Percentiles rank a stretch among this genome's conserved stretches.
Conservation (phyloP, 1,139 yeast species). For the Nakaseomyces kungkrabaensis region DNA sequence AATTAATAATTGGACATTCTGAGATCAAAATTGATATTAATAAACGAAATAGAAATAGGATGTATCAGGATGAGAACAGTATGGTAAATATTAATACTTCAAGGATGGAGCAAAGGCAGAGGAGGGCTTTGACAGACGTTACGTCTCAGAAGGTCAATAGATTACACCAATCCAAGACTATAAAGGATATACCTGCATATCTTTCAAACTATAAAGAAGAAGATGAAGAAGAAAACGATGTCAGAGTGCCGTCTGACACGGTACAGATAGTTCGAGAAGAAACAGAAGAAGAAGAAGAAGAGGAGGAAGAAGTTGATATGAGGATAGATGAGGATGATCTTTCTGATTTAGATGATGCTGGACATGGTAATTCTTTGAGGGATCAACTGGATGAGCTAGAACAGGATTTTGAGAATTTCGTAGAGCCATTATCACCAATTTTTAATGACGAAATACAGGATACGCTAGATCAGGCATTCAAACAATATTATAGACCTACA, state of each 20-base stretch:
- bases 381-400: conserved; percentile 2
- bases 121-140: conserved; percentile 20
- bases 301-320: conserved; percentile 23
- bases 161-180: conserved; percentile 3
- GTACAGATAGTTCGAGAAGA: conserved; percentile 3
- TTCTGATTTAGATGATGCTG: not conserved
- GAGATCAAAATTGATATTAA: not conserved
- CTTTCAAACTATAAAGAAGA: conserved; percentile 4
- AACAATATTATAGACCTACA: conserved; percentile 37
- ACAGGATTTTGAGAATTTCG: conserved; percentile 26
- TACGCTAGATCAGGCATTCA: conserved; percentile 38
- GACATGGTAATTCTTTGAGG: not conserved
- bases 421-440: conserved; percentile 24
- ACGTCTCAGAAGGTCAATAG: conserved; percentile 17
- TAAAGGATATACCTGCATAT: conserved; percentile 3
- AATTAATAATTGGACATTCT: too few relatives aligned
- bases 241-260: not conserved
- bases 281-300: conserved; percentile 11
- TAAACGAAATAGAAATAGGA: not conserved
- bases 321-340: not conserved
- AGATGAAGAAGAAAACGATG: conserved; percentile 10
- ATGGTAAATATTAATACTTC: conserved; percentile 1
- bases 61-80: not conserved
- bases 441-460: conserved; percentile 16
- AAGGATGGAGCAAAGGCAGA: conserved; percentile 3